phyloP scores from a whole-genome alignment of 2,329 filamentous ascomycete genomes.

The Trichoderma atroviride region DNA sequence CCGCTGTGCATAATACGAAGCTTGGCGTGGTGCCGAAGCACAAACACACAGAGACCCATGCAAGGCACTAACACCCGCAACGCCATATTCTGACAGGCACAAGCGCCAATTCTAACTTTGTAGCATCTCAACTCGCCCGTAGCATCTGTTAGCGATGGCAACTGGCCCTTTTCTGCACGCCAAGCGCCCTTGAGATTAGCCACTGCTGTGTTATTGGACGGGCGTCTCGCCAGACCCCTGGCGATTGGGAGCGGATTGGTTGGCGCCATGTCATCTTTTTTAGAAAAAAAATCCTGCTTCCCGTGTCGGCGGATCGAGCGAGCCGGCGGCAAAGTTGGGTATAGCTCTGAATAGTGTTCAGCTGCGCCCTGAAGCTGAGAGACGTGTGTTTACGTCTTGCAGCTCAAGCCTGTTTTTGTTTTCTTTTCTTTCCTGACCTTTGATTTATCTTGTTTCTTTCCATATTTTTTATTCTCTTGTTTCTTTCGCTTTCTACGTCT shows the following conservation, averaged over 20 bases:
- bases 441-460: not conserved
- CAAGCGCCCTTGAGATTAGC: constrained; percentile 18
- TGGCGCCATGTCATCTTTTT: constrained; percentile 12
- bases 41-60: not conserved
- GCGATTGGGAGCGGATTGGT: constrained; percentile 6
- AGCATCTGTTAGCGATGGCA: constrained; percentile 11
- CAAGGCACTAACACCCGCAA: constrained; percentile 17
- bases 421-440: not conserved
- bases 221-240: constrained; percentile 10
- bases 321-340: constrained; percentile 21
- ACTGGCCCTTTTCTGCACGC: not conserved
- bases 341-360: constrained; percentile 16
- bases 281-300: not conserved
- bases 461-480: not conserved
- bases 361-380: constrained; percentile 24
- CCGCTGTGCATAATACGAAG: constrained; percentile 19
- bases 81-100: not conserved
- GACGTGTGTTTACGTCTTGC: constrained; percentile 1
- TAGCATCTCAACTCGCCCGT: not conserved
- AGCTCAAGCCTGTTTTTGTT: constrained; percentile 2
- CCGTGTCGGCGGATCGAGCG: constrained; percentile 22
- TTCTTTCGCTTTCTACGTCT: not conserved
- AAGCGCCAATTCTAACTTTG: not conserved
- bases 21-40: constrained; percentile 3
- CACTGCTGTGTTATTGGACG: constrained; percentile 18